A percentile compares a stretch with the other conserved stretches of the same genome.
phyloP scores from a whole-genome alignment of 2,329 filamentous ascomycete genomes.

The Arthrobotrys sphaeroides region DNA sequence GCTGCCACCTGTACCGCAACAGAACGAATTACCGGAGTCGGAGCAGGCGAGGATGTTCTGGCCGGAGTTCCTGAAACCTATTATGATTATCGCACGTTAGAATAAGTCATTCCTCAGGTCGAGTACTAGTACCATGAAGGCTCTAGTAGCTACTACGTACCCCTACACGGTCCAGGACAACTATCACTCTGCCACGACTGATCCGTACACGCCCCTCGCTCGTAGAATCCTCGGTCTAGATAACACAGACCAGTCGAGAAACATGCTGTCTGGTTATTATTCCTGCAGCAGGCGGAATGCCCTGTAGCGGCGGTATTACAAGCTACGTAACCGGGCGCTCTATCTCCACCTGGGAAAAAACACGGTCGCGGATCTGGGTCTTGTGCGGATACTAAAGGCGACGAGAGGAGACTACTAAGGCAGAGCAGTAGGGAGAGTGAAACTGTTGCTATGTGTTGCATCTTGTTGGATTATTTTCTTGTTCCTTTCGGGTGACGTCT shows the following conservation, averaged over 20 bases:
- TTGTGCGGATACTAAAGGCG: constrained; percentile 23
- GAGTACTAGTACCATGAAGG: background rate
- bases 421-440: constrained; percentile 24
- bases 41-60: constrained; percentile 46
- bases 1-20: constrained; percentile 36
- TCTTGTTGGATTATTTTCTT: constrained; percentile 25
- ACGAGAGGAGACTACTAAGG: background rate
- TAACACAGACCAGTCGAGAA: constrained; percentile 41
- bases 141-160: background rate
- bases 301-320: constrained; percentile 33
- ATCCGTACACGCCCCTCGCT: constrained; percentile 42
- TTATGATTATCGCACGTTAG: background rate
- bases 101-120: background rate
- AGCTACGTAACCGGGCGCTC: constrained; percentile 22
- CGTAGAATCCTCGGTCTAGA: constrained; percentile 28
- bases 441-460: constrained; percentile 45
- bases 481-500: no score
- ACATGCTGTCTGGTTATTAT: constrained; percentile 43
- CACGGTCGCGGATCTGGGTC: constrained; percentile 21
- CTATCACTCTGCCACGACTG: constrained; percentile 47
- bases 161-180: constrained; percentile 40
- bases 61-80: constrained; percentile 30
- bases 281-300: constrained; percentile 41
- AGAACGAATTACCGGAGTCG: constrained; percentile 27
- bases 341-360: constrained; percentile 26